phyloP scores from a whole-genome alignment of 1,139 yeast genomes.

The Diutina ranongensis region DNA sequence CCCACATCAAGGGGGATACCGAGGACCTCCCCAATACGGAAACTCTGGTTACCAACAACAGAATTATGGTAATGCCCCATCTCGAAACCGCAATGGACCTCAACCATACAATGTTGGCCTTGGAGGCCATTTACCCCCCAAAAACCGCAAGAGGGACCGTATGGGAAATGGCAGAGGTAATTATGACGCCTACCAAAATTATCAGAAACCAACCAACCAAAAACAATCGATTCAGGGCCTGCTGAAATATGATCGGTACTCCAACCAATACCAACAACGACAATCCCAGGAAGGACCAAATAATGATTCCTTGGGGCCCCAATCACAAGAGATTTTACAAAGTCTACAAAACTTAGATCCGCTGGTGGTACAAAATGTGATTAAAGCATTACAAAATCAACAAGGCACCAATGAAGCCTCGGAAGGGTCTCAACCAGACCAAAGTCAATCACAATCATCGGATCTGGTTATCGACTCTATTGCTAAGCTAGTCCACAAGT shows the following conservation, averaged over 20 bases:
- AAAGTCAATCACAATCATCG: too few relatives aligned
- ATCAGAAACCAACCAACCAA: background rate
- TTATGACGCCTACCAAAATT: background rate
- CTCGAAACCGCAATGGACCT: background rate
- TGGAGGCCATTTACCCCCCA: background rate
- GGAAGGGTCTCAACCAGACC: too few relatives aligned
- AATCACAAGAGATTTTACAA: background rate
- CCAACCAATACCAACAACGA: background rate
- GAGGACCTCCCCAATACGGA: background rate
- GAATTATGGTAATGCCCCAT: background rate
- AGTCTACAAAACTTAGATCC: background rate
- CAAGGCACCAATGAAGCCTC: background rate
- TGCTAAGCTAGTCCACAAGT: slow-evolving; percentile 1
- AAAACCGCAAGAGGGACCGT: background rate
- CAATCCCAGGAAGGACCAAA: background rate
- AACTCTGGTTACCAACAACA: background rate
- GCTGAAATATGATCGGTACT: slow-evolving; percentile 1
- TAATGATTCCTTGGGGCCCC: background rate
- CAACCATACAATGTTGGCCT: slow-evolving; percentile 1
- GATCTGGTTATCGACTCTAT: slow-evolving; percentile 3
- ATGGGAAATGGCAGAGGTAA: background rate
- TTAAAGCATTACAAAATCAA: background rate
- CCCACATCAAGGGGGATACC: background rate
- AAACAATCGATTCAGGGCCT: background rate
- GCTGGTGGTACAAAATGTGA: background rate